Evolutionary conservation across 2,329 filamentous ascomycete species (phyloP).

Genomic region (Alternaria hordeiaustralica): DNA sequence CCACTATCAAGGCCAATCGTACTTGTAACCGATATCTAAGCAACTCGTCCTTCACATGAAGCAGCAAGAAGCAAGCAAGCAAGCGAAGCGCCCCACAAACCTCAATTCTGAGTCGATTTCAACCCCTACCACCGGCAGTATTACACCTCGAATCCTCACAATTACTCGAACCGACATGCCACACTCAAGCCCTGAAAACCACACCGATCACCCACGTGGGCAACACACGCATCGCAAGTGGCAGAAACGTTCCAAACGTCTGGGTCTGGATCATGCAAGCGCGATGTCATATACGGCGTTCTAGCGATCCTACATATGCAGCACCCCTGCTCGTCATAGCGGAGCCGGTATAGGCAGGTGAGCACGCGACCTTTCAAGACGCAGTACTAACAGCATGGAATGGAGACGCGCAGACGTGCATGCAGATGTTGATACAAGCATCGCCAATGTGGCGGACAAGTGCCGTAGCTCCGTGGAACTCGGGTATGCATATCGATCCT

Average conservation of each 20-base stretch:
- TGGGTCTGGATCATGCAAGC: not conserved
- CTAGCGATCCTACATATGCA: not conserved
- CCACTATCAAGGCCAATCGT: not conserved
- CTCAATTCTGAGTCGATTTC: conserved; percentile 6
- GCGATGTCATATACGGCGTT: not conserved
- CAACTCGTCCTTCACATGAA: not conserved
- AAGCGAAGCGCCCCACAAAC: not conserved
- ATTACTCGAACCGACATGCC: not conserved
- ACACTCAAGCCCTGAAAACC: not conserved
- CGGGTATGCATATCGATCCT: conserved; percentile 16
- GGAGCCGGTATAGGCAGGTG: conserved; percentile 10
- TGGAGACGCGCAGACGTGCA: not conserved
- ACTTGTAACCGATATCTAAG: not conserved
- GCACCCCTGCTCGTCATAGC: not conserved
- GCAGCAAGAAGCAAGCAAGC: not conserved
- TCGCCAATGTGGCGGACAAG: conserved; percentile 6
- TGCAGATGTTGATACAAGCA: not conserved
- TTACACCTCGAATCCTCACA: not conserved
- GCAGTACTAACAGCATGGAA: not conserved
- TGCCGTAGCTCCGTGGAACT: conserved; percentile 2
- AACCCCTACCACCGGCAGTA: not conserved
- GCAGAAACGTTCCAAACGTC: not conserved
- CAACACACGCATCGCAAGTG: not conserved
- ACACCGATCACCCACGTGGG: conserved; percentile 10
- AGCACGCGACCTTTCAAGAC: conserved; percentile 8